These are phyloP conservation scores for Exophiala xenobiotica DNA, from an alignment of 2,329 filamentous ascomycete genomes.

Conservation along the genomic window DNA sequence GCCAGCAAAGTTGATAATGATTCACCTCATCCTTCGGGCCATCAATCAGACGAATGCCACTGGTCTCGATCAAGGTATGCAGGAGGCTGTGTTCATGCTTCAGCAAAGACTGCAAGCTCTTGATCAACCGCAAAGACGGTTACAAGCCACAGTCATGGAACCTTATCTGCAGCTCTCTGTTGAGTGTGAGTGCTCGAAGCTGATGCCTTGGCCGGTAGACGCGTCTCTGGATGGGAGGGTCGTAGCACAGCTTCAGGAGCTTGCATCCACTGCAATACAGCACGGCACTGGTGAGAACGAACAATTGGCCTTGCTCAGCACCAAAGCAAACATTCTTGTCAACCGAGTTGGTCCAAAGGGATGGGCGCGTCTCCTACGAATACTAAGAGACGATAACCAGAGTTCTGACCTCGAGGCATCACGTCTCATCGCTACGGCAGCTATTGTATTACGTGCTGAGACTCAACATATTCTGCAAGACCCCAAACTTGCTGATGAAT, in stretches of 20 bases:
- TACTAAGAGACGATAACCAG: too few species aligned
- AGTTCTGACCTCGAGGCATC: neutral
- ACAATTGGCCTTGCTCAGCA: conserved; percentile 4
- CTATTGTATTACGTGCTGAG: conserved; percentile 7
- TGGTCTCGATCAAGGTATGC: neutral
- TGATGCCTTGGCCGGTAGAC: neutral
- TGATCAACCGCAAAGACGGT: neutral
- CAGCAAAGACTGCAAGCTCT: conserved; percentile 1
- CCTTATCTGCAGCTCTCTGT: conserved; percentile 1
- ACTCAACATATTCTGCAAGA: conserved; percentile 6
- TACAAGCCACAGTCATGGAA: neutral
- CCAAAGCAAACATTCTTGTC: conserved; percentile 10
- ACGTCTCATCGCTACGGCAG: conserved; percentile 5
- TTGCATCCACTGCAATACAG: conserved; percentile 1
- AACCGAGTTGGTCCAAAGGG: conserved; percentile 1
- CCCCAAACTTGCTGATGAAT: conserved; percentile 6
- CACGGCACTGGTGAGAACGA: conserved; percentile 1
- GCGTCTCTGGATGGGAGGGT: neutral
- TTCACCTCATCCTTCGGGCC: neutral
- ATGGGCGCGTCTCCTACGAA: too few species aligned
- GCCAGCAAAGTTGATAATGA: neutral
- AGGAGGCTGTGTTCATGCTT: neutral
- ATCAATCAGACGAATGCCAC: neutral
- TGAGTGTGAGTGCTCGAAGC: conserved; percentile 4
- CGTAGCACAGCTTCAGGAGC: conserved; percentile 1